Evolutionary conservation across 2,329 filamentous ascomycete genomes (phyloP), one percentile per base, ranked within the genome.

Genomic region (Chrysosphaeria jannelii): DNA sequence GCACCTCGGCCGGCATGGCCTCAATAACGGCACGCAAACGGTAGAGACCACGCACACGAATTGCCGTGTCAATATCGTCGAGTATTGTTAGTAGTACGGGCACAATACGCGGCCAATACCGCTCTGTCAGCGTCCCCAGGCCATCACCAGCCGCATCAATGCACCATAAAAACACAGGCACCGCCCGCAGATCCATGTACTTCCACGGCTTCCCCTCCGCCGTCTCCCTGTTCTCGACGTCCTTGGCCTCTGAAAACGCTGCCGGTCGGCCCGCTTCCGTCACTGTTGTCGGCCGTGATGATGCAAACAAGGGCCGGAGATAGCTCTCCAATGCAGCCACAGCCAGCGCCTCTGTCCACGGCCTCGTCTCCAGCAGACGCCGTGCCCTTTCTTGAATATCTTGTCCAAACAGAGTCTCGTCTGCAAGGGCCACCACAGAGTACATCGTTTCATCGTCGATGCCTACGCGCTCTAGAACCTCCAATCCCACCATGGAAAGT

Each of bases 141-240:
- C 7, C 7, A 23, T 43, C 36, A 5, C 36, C 26, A 3, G 75
- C 46, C 2, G 53, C 48, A 68, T n/a, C n/a, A n/a, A n/a, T n/a
- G n/a, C n/a, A n/a, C n/a, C 68, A 78, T n/a, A 42, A 34, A 13
- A 72, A 47, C 3, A 68, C 42, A 0, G 57, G 47, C 9, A 68
- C 34, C 2, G 54, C 47, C 27, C 57, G 52, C 15, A 46, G 38
- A 19, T 43, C 42, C 8, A 46, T 42, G 19, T 51, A 53, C 34
- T 68, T 69, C 67, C 67, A 74, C 4, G 58, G 57, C 37, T 57
- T 61, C n/a, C n/a, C n/a, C n/a, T n/a, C n/a, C n/a, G n/a, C n/a
- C 3, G 41, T 43, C 22, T 40, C 37, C 6, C 34, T 34, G 7
- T 53, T 46, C 18, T 50, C 45, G 4, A 22, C 10, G 3, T 11